Evolutionary conservation across 768 basidiomycete genomes (phyloP), one percentile per base, ranked within the genome.

Genomic region (Clavulina sp.): DNA sequence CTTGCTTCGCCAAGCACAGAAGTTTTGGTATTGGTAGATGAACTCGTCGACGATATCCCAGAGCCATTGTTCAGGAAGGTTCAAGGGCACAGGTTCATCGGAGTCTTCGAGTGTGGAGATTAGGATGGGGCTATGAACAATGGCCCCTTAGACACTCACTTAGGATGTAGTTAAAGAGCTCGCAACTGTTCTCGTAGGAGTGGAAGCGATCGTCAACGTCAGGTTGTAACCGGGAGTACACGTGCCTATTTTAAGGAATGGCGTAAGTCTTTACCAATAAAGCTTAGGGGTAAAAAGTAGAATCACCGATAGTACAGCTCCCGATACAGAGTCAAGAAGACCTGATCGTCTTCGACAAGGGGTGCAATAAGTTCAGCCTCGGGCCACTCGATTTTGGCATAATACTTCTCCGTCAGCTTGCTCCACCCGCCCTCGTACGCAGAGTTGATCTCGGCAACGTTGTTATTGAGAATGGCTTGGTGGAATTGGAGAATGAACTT

Each of bases 341-440:
- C 84, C 51, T 84, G 86, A 66, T 96, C 85, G 64, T 95, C 87
- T 61, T 89, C 82, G 52, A 97, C 91, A 56, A 99, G 71, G 4
- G 89, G 89, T 3, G 91, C 84, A 60, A 99, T 88, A 54, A 88
- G 69, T 69, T 99, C 93, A 4, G 89, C 91, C 63, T 96, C 91
- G 0, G 93, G 93, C 93, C 93, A 97, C 64, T 99, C 93, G 2
- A 79, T 80, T 64, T 83, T 86, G 4, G 87, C 65, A 61, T 95
- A 99, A 70, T 83, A 91, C 69, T 92, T 91, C 70, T 95, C 87
- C 0, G 93, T 95, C 62, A 92, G 79, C 56, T 84, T 81, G 67
- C 91, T 93, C 92, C 92, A 99, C 4, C 91, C 91, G 48, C 82
- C 87, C 69, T 96, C 92, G 62, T 99, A 99, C 49, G 91, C 87